phyloP scores from a whole-genome alignment of 441 rosid species.

The Gossypium laxum region DNA sequence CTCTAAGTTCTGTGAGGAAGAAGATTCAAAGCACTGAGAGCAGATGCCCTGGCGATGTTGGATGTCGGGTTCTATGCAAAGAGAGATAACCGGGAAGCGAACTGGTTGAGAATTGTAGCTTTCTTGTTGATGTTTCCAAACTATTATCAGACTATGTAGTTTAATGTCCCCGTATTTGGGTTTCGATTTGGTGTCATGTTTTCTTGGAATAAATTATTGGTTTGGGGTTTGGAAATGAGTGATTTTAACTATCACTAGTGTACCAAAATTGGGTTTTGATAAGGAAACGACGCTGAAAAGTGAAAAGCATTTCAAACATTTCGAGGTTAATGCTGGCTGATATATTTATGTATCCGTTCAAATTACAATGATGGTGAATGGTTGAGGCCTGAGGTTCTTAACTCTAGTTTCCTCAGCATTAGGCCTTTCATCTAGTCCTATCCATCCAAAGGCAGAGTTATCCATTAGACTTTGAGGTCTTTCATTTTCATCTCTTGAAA shows the following conservation, averaged over 20 bases:
- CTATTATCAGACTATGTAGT: conserved; percentile 3
- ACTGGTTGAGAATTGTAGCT: neutral
- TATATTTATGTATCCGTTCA: neutral
- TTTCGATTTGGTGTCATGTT: conserved; percentile 7
- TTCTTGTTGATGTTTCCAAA: conserved; percentile 12
- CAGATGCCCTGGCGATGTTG: neutral
- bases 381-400: neutral
- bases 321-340: neutral
- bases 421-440: too few species aligned
- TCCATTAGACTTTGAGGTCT: too few species aligned
- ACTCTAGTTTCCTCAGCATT: neutral
- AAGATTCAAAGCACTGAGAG: conserved; percentile 58
- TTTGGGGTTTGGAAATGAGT: conserved; percentile 3
- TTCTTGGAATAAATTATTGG: neutral
- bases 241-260: neutral
- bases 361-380: neutral
- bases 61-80: neutral
- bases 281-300: neutral
- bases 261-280: neutral
- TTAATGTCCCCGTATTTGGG: neutral
- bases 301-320: neutral
- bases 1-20: conserved; percentile 80
- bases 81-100: neutral
- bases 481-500: too few species aligned
- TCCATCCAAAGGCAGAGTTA: too few species aligned